A percentile compares a stretch with the other conserved stretches of the same genome.
phyloP scores from a whole-genome alignment of 805 yeast species.

The Debaryomyces hansenii region DNA sequence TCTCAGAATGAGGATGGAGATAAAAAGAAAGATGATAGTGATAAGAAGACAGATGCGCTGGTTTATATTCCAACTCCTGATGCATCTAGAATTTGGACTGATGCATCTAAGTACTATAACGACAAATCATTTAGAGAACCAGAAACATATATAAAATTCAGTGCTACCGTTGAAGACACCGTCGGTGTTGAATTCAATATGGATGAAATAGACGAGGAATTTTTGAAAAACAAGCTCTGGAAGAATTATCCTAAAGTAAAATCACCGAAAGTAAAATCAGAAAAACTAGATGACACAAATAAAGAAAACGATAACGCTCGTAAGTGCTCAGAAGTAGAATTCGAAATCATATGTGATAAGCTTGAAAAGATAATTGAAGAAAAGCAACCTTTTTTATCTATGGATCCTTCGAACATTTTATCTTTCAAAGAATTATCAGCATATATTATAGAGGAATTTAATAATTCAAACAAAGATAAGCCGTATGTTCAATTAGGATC shows the following conservation, averaged over 20 bases:
- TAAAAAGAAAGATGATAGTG: conserved; percentile 31
- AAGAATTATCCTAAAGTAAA: conserved; percentile 29
- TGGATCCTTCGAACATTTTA: conserved; percentile 79
- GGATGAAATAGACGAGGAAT: conserved; percentile 86
- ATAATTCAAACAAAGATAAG: conserved; percentile 24
- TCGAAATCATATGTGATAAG: conserved; percentile 72
- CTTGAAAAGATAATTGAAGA: conserved; percentile 75
- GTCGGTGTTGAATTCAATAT: conserved; percentile 81
- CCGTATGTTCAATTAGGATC: conserved; percentile 29
- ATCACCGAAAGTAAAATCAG: conserved; percentile 9
- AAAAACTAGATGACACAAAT: conserved; percentile 9
- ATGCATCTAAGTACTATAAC: conserved; percentile 68
- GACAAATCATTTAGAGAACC: conserved; percentile 67
- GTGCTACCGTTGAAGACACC: conserved; percentile 96
- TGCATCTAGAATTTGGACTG: conserved; percentile 82
- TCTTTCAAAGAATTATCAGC: conserved; percentile 67
- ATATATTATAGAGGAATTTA: conserved; percentile 38
- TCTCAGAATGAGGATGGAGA: conserved; percentile 37
- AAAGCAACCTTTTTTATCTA: conserved; percentile 82
- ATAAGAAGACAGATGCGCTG: conserved; percentile 22
- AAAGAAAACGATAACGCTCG: conserved; percentile 15
- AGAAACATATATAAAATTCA: conserved; percentile 76
- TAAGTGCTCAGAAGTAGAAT: conserved; percentile 75
- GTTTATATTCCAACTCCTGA: conserved; percentile 96
- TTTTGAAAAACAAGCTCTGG: conserved; percentile 45